Evolutionary conservation across 2,329 filamentous ascomycete genomes (phyloP), one percentile per base, ranked within the genome.

Genomic region (Lasiodiplodia theobromae): DNA sequence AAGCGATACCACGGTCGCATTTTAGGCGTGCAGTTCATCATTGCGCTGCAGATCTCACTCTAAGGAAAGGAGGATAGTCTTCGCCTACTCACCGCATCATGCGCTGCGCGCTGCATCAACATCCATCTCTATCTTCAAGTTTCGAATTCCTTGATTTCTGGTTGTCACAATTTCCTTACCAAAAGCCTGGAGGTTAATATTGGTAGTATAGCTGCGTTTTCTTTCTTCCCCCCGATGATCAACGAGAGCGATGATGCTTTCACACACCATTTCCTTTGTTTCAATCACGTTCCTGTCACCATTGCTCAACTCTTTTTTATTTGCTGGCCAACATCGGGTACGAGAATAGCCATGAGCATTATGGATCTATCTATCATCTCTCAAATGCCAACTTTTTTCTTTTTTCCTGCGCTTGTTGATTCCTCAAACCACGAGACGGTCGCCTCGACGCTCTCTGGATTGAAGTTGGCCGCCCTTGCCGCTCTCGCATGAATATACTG

Each of bases 11-110:
- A 62, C 57, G 12, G 54, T 62, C 28, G 47, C 51, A 52, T 51
- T 44, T 52, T 34, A 64, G 44, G 60, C 60, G 60, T 64, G 44
- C 44, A 64, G 18, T 38, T 2, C 21, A 10, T 21, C 60, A 21
- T 34, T 47, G 60, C 60, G 38, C 28, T 34, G 60, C 60, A 64
- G 60, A 64, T 64, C 60, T 31, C 60, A 64, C 47, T 64, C n/a
- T 25, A 52, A 63, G 47, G 60, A 64, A 52, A 52, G 47, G 60
- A 47, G 60, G 47, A 64, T 37, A 7, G 25, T 25, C 58, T 63
- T 28, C 44, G 28, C 16, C 18, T 63, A 28, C 31, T 52, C 60
- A 49, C 40, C 40, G 40, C 58, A 62, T 28, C 60, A 25, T 31
- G 60, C 44, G 60, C 60, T 16, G 31, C 28, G 31, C 60, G 44